Base-by-base conservation (phyloP, 2,329 filamentous ascomycete species). In the Diaporthe citri region DNA sequence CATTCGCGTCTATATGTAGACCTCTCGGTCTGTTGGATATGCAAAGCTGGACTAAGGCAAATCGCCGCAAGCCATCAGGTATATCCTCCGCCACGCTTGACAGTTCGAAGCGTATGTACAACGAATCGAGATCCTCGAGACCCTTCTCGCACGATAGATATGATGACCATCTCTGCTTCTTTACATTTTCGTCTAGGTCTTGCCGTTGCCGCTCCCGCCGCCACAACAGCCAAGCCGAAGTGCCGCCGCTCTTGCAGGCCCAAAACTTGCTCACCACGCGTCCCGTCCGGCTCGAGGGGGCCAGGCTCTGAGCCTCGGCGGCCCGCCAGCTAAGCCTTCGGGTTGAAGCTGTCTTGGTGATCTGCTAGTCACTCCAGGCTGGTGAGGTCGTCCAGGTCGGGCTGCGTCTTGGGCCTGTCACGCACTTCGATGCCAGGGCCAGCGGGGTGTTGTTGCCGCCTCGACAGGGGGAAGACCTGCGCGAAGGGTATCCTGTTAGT, bases 361-460 rank as follows among this genome's bases (percentile, higher is more conserved):
- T 72, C 71, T 66, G 59, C 71, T 72, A 72, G 71, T 85, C 85
- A 94, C 86, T 96, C 93, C 84, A 95, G 81, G 77, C 91, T 90
- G 22, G 93, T 90, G 78, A 93, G 88, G 80, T 93, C 91, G 75
- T 91, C 87, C 80, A 96, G 80, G 78, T 90, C 89, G 79, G 88
- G 85, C 52, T 89, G 85, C 77, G 88, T 85, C 82, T 88, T 88
- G 57, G 91, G 90, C 80, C 92, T 89, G 73, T 96, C 91, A 80
- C 92, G 89, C 78, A 96, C 88, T 83, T 97, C 95, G 77, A 98
- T 91, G 17, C 96, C 95, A 4, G 95, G 95, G 0, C 95, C 95
- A 71, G 96, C 89, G 43, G 93, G 84, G 76, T 93, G 90, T 64
- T 88, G 86, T 80, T 88, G 88, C 81, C 94, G 89, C 81, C 94